phyloP scores from a whole-genome alignment of 2,329 filamentous ascomycete genomes.

The Berkeleyomyces basicola region DNA sequence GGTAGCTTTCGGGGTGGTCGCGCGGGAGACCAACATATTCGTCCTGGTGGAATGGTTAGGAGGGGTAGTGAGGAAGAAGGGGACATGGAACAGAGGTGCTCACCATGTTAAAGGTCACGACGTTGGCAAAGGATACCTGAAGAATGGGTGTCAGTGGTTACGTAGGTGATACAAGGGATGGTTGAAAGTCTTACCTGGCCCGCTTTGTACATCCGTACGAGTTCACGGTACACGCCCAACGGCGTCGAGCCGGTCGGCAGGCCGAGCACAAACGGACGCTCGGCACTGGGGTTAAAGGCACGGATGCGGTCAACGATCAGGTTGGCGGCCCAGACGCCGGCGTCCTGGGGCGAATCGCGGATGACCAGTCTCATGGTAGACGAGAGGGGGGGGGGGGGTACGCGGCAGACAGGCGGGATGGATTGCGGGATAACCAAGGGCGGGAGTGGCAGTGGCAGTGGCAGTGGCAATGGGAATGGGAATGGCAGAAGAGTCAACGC shows the following conservation, averaged over 20 bases:
- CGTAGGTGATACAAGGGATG: slow-evolving; percentile 11
- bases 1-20: slow-evolving; percentile 73
- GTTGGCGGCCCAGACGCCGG: slow-evolving; percentile 62
- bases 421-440: slow-evolving; percentile 8
- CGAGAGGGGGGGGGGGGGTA: slow-evolving; percentile 12
- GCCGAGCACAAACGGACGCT: slow-evolving; percentile 65
- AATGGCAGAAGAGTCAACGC: not conserved
- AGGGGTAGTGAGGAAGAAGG: slow-evolving; percentile 13
- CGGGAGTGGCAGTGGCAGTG: slow-evolving; percentile 7
- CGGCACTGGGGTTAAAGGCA: slow-evolving; percentile 52
- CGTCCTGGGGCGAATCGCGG: slow-evolving; percentile 50
- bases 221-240: slow-evolving; percentile 57
- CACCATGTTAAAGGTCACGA: slow-evolving; percentile 87
- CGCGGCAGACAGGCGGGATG: slow-evolving; percentile 14
- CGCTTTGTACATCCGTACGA: slow-evolving; percentile 55
- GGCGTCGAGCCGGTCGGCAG: slow-evolving; percentile 73
- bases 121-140: slow-evolving; percentile 69
- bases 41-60: slow-evolving; percentile 33
- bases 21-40: slow-evolving; percentile 74
- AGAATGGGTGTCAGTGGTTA: slow-evolving; percentile 4
- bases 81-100: slow-evolving; percentile 15
- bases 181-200: slow-evolving; percentile 30
- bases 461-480: not conserved
- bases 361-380: slow-evolving; percentile 65
- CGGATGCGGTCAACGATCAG: slow-evolving; percentile 75